Base-by-base conservation (phyloP, 1,284 basidiomycete species). In the Melanopsichium pennsylvanicum region DNA sequence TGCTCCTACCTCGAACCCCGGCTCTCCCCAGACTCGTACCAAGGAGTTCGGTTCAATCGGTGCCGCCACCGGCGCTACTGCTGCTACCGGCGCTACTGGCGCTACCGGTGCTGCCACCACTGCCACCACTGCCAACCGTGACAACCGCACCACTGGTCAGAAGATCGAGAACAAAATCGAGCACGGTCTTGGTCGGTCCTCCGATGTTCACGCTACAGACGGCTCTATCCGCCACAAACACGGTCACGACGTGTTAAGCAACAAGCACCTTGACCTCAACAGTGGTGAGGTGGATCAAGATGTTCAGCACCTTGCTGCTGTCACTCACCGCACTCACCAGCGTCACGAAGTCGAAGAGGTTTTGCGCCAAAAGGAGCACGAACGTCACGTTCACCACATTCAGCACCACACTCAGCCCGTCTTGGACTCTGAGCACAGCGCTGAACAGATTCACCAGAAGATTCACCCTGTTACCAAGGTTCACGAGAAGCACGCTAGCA, bases 381-480 rank as follows among this genome's bases (percentile, higher is more conserved):
- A 81, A 48, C 72, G 75, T 5, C 81, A 82, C 72, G 58, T 76
- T 21, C 76, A 80, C 72, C 75, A 80, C 68, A 56, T 80, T 36
- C 78, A 79, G 73, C 79, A 80, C 71, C 81, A 82, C 74, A 70
- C 71, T 35, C 80, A 81, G 71, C 80, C 79, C 32, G 72, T 82
- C 8, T 43, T 73, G 15, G 80, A 81, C 59, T 56, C 70, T n/a
- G 72, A 79, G 59, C 80, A 82, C 70, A 38, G 44, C 5, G 61
- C 69, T 16, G 75, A 80, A 67, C 51, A 75, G 60, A 46, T 72
- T 22, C 76, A 74, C 63, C 31, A 62, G 37, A 74, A 75, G 55
- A 45, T 74, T 12, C 66, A 72, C 52, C 76, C 80, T 9, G 43
- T 49, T 9, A 79, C 80, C 35, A 41, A 73, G 25, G 72, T 82